A percentile compares a stretch with the other conserved stretches of the same genome.
phyloP scores from a whole-genome alignment of 2,329 filamentous ascomycete species.

The Ascocoryne sarcoides region DNA sequence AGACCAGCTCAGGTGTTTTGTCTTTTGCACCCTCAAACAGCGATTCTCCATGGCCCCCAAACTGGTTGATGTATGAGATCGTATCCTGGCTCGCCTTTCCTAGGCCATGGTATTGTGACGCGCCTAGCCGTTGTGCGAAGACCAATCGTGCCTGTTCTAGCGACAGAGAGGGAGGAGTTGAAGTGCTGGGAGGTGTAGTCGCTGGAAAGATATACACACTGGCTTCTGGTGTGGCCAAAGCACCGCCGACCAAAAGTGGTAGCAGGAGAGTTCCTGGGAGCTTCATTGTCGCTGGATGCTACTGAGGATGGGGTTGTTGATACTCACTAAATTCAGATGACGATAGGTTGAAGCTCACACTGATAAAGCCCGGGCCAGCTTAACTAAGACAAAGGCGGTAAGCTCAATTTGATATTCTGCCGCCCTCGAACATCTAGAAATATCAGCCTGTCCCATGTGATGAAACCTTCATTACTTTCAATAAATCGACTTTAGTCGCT shows the following conservation, averaged over 20 bases:
- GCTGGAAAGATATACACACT: conserved; percentile 43
- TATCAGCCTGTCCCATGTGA: no score
- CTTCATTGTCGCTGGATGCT: conserved; percentile 31
- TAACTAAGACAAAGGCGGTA: no score
- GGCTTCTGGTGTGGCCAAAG: conserved; percentile 31
- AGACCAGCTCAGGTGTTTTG: conserved; percentile 42
- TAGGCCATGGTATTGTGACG: conserved; percentile 37
- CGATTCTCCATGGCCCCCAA: conserved; percentile 42
- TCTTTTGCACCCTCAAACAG: conserved; percentile 37
- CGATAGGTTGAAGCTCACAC: conserved; percentile 7
- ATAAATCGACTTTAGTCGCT: no score
- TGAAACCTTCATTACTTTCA: no score
- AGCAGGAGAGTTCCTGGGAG: conserved; percentile 32
- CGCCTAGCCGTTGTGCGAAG: conserved; percentile 47
- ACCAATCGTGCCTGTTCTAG: conserved; percentile 42
- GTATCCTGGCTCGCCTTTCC: conserved; percentile 31
- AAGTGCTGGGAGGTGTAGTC: conserved; percentile 29
- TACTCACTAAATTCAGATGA: conserved; percentile 16
- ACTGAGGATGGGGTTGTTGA: conserved; percentile 7
- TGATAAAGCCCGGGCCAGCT: conserved; percentile 2
- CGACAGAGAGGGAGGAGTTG: conserved; percentile 41
- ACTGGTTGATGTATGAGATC: conserved; percentile 49
- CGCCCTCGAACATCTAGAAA: no score
- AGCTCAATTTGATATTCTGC: no score
- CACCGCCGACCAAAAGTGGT: conserved; percentile 30